phyloP scores from a whole-genome alignment of 1,139 yeast genomes.

The Yamadazyma diospyri region DNA sequence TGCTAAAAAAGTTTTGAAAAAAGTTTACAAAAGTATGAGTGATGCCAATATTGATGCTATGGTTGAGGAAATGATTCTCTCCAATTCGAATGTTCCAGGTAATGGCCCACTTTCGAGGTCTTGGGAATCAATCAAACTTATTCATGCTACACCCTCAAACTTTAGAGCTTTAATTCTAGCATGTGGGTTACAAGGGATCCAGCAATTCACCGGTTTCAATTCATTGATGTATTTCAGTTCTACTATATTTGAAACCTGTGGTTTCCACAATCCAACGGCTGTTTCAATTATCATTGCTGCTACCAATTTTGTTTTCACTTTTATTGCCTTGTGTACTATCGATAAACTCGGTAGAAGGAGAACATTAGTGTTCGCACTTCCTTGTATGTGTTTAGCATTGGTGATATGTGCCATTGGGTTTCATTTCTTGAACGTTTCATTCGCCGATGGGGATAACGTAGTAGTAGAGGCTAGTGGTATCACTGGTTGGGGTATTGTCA shows the following conservation, averaged over 20 bases:
- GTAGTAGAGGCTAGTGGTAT: constrained; percentile 44
- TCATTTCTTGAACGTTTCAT: constrained; percentile 68
- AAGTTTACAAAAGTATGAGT: constrained; percentile 55
- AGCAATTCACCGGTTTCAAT: constrained; percentile 94
- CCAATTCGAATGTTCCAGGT: constrained; percentile 67
- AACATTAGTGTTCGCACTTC: constrained; percentile 69
- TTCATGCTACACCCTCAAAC: constrained; percentile 76
- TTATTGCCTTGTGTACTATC: constrained; percentile 76
- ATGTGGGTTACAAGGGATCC: constrained; percentile 92
- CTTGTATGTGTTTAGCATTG: constrained; percentile 76
- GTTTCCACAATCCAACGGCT: constrained; percentile 82
- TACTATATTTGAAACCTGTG: constrained; percentile 84
- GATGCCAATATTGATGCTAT: constrained; percentile 55
- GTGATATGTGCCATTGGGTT: constrained; percentile 82
- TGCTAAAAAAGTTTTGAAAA: constrained; percentile 64
- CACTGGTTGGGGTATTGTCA: constrained; percentile 81
- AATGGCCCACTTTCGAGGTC: constrained; percentile 48
- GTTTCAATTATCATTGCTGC: constrained; percentile 93
- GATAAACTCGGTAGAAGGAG: constrained; percentile 84
- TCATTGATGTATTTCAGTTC: constrained; percentile 92
- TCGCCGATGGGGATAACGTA: constrained; percentile 46
- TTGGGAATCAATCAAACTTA: constrained; percentile 61
- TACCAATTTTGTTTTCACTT: constrained; percentile 83
- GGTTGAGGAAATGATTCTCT: constrained; percentile 53
- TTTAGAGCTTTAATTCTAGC: constrained; percentile 84